These are phyloP conservation scores for Paracoccidioides lutzii DNA, from an alignment of 2,329 filamentous ascomycete species.

Conservation along the genomic window DNA sequence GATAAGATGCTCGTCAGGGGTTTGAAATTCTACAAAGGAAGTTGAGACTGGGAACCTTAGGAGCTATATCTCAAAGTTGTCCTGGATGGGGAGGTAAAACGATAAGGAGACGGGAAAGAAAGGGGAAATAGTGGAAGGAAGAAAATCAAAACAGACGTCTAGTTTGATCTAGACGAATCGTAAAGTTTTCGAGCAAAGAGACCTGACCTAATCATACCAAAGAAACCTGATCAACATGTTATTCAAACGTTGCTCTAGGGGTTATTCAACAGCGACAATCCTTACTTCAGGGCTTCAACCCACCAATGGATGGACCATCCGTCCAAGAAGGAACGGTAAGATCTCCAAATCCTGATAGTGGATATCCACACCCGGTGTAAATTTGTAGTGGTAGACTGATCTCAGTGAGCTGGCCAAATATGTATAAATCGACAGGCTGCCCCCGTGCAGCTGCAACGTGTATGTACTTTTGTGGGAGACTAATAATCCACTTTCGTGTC, in stretches of 20 bases:
- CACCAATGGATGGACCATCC: too few species aligned
- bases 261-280: neutral
- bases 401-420: too few species aligned
- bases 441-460: too few species aligned
- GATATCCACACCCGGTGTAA: too few species aligned
- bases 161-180: neutral
- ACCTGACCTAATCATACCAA: too few species aligned
- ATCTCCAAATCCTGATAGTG: too few species aligned
- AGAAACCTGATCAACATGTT: too few species aligned
- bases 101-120: neutral
- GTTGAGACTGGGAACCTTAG: neutral
- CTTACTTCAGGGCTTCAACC: neutral
- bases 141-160: neutral
- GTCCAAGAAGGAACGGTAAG: too few species aligned
- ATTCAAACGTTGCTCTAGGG: too few species aligned
- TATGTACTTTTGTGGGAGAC: neutral
- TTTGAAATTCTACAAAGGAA: neutral
- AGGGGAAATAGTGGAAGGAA: neutral
- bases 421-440: neutral
- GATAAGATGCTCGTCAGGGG: neutral
- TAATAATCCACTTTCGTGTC: neutral
- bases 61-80: neutral
- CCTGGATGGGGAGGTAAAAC: neutral
- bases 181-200: neutral
- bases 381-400: too few species aligned